A percentile compares a stretch with the other conserved stretches of the same genome.
Conservation (phyloP, 2,329 filamentous ascomycete genomes). For the Paraphaeosphaeria sporulosa region DNA sequence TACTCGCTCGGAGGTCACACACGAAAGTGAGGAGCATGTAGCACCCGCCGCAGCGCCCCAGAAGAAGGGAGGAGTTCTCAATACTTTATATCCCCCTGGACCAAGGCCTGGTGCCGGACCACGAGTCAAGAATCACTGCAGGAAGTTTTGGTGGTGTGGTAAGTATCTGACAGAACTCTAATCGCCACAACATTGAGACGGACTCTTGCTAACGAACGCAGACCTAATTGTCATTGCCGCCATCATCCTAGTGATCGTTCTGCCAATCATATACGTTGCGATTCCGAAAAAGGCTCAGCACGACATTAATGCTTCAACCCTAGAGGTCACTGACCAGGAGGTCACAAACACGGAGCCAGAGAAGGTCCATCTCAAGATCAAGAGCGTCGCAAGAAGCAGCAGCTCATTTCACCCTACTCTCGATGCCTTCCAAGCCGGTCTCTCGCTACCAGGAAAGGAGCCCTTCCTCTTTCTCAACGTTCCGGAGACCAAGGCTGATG, state of each 20-base stretch:
- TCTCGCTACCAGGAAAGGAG: constrained; percentile 55
- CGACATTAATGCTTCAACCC: constrained; percentile 60
- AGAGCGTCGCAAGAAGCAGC: constrained; percentile 55
- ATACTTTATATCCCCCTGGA: constrained; percentile 45
- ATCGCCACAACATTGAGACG: background rate
- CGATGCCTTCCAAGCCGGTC: constrained; percentile 60
- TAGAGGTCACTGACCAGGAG: constrained; percentile 59
- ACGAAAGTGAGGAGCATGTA: constrained; percentile 16
- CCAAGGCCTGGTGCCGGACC: constrained; percentile 39
- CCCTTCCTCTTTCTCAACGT: constrained; percentile 57
- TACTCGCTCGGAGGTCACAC: constrained; percentile 25
- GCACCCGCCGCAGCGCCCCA: constrained; percentile 20
- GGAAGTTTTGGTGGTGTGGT: constrained; percentile 51
- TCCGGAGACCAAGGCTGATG: constrained; percentile 53
- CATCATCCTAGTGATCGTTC: constrained; percentile 63
- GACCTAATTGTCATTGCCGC: constrained; percentile 59
- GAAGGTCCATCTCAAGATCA: constrained; percentile 58
- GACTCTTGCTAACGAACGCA: constrained; percentile 21
- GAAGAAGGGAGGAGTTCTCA: constrained; percentile 40
- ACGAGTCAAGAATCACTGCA: constrained; percentile 47
- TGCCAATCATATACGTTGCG: constrained; percentile 65
- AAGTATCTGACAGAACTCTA: constrained; percentile 15
- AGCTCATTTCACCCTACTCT: constrained; percentile 63
- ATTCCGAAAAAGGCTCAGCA: constrained; percentile 66
- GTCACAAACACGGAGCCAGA: constrained; percentile 60